These are phyloP conservation scores for Melaleuca quinquenervia DNA, from an alignment of 345 rosid species.

Conservation along the genomic window DNA sequence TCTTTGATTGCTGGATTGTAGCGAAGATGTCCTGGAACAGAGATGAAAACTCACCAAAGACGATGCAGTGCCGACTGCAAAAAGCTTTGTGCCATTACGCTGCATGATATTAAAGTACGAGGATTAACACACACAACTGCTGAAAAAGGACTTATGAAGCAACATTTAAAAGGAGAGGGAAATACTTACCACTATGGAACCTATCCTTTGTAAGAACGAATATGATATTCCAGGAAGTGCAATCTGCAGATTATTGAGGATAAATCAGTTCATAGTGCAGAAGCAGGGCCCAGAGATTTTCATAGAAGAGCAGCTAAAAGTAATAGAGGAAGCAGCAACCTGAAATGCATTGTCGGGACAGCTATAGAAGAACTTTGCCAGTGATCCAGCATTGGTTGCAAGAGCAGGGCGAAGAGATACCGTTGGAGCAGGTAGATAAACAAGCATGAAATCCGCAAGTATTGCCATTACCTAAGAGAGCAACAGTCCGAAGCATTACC, in stretches of 20 bases:
- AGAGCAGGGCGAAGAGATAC: slow-evolving; percentile 58
- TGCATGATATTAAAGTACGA: slow-evolving; percentile 11
- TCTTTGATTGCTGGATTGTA: background rate
- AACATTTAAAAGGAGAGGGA: background rate
- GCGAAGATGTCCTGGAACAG: background rate
- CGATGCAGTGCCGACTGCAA: slow-evolving; percentile 89
- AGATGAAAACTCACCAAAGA: slow-evolving; percentile 51
- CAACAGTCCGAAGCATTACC: background rate
- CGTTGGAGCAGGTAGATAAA: slow-evolving; percentile 72
- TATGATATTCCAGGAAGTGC: slow-evolving; percentile 88
- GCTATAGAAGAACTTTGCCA: slow-evolving; percentile 51
- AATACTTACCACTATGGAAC: slow-evolving; percentile 67
- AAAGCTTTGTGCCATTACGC: slow-evolving; percentile 91
- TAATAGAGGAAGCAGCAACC: slow-evolving; percentile 28
- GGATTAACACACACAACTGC: background rate
- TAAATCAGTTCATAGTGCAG: background rate
- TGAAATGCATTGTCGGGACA: slow-evolving; percentile 91
- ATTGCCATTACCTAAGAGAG: slow-evolving; percentile 58
- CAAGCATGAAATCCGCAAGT: slow-evolving; percentile 83
- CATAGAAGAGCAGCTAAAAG: slow-evolving; percentile 15
- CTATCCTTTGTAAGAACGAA: slow-evolving; percentile 75
- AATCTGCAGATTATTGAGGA: slow-evolving; percentile 34
- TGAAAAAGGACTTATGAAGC: background rate
- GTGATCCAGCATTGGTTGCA: slow-evolving; percentile 34
- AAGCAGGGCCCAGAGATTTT: background rate